phyloP scores from a whole-genome alignment of 108 stramenopile species.

The Nitzschia sp. region DNA sequence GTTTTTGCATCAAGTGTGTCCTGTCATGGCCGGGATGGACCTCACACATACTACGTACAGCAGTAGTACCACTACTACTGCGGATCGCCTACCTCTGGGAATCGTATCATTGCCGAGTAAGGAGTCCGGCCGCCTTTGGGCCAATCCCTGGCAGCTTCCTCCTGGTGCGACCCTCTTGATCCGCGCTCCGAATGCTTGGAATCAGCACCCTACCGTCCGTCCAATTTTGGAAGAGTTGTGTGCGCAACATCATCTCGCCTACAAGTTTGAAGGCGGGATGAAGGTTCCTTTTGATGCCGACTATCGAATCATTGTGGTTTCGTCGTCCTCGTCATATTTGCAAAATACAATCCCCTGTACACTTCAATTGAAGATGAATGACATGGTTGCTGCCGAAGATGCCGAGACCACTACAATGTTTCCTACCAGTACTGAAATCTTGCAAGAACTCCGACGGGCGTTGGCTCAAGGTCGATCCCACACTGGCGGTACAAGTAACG shows the following conservation, averaged over 20 bases:
- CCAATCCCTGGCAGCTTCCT: slow-evolving; percentile 49
- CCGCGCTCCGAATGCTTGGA: slow-evolving; percentile 4
- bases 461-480: neutral
- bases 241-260: slow-evolving; percentile 34
- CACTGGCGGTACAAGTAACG: no score
- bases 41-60: neutral
- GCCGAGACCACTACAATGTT: neutral
- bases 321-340: neutral
- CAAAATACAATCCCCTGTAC: neutral
- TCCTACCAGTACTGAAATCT: neutral
- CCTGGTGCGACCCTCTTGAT: slow-evolving; percentile 40
- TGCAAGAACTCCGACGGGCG: slow-evolving; percentile 12
- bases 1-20: slow-evolving; percentile 32
- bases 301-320: slow-evolving; percentile 48
- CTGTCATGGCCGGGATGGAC: slow-evolving; percentile 36
- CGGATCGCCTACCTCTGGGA: neutral
- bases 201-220: neutral
- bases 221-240: slow-evolving; percentile 20
- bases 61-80: neutral
- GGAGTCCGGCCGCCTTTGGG: slow-evolving; percentile 27
- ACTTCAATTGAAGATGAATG: neutral
- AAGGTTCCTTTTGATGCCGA: slow-evolving; percentile 56
- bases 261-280: slow-evolving; percentile 55
- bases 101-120: slow-evolving; percentile 37
- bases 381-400: neutral